These are phyloP conservation scores for Aspergillus fumigatiaffinis DNA, from an alignment of 2,329 filamentous ascomycete species.

Conservation along the genomic window DNA sequence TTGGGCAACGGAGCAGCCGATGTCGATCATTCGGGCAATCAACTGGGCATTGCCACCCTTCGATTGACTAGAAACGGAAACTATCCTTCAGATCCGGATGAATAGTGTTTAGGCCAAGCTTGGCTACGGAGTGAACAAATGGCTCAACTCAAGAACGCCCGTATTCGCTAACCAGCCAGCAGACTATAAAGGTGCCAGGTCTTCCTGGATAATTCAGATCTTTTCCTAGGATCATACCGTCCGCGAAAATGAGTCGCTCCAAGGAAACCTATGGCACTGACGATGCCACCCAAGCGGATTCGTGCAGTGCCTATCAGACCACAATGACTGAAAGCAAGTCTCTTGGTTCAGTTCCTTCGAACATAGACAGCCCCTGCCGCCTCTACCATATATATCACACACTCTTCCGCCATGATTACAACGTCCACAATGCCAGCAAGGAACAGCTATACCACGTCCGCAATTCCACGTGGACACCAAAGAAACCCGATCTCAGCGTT, in stretches of 20 bases:
- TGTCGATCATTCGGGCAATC: not conserved
- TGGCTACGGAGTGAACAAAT: not conserved
- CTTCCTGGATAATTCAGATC: not conserved
- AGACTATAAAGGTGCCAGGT: constrained; percentile 3
- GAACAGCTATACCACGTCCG: constrained; percentile 22
- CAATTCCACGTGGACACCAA: constrained; percentile 25
- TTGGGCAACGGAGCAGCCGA: not conserved
- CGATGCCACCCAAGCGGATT: not conserved
- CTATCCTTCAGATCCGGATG: not conserved
- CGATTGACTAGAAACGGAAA: not conserved
- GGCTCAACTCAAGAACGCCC: not conserved
- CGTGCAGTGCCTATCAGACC: not conserved
- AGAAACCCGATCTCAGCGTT: constrained; percentile 32
- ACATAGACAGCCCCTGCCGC: not conserved
- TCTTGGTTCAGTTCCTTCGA: not conserved
- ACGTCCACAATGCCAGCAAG: constrained; percentile 17
- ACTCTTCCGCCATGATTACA: constrained; percentile 20
- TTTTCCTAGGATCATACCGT: not conserved
- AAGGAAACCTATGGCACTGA: not conserved
- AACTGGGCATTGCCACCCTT: not conserved
- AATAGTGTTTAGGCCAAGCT: not conserved
- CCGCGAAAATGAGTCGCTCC: not conserved
- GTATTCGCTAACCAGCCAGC: not conserved
- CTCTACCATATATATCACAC: constrained; percentile 25
- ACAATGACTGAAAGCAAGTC: not conserved